phyloP scores from a whole-genome alignment of 2,329 filamentous ascomycete genomes.

The Penicillium brasilianum region DNA sequence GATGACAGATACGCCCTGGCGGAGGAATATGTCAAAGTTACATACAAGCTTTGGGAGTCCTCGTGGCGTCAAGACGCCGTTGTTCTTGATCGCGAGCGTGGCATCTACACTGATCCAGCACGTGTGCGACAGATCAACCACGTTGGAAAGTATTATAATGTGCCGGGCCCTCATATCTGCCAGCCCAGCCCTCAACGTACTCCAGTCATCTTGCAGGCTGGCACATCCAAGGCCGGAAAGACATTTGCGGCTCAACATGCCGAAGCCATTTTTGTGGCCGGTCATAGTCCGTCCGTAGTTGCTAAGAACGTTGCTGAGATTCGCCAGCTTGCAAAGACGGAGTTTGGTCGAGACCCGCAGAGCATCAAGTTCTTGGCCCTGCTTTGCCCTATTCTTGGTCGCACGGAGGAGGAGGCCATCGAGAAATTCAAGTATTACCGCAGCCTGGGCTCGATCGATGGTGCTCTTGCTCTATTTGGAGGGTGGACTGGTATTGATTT shows the following conservation, averaged over 20 bases:
- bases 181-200: conserved; percentile 71
- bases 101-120: conserved; percentile 63
- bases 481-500: conserved; percentile 76
- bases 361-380: conserved; percentile 72
- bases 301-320: conserved; percentile 68
- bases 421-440: conserved; percentile 67
- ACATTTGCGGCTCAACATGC: conserved; percentile 71
- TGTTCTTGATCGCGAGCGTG: conserved; percentile 61
- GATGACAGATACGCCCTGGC: conserved; percentile 69
- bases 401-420: conserved; percentile 68
- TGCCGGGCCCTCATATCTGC: conserved; percentile 69
- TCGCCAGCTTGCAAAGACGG: conserved; percentile 57
- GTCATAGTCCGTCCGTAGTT: conserved; percentile 66
- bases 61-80: conserved; percentile 72
- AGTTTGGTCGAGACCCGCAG: conserved; percentile 61
- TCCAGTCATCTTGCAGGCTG: conserved; percentile 72
- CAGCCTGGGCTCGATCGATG: conserved; percentile 67
- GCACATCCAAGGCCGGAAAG: conserved; percentile 69
- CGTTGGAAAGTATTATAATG: conserved; percentile 65
- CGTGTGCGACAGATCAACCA: conserved; percentile 71
- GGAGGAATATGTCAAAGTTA: conserved; percentile 68
- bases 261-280: conserved; percentile 72
- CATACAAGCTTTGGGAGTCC: conserved; percentile 70
- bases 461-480: conserved; percentile 72
- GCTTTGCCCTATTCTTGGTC: conserved; percentile 68